These are phyloP conservation scores for Chrysoporthe deuterocubensis DNA, from an alignment of 2,329 filamentous ascomycete genomes.

Conservation along the genomic window DNA sequence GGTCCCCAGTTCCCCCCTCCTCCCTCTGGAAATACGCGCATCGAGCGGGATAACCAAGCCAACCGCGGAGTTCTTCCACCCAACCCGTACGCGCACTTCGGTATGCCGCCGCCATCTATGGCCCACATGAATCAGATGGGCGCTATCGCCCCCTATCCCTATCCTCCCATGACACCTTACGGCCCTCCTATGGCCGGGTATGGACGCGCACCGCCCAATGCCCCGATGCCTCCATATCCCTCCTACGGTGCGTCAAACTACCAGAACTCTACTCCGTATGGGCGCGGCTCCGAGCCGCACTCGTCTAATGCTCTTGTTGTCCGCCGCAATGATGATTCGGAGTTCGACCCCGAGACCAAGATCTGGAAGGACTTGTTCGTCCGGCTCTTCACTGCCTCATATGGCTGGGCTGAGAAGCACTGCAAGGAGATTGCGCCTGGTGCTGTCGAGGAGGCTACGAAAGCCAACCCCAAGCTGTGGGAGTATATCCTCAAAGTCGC, in stretches of 20 bases:
- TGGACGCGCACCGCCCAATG: conserved; percentile 3
- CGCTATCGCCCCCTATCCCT: conserved; percentile 15
- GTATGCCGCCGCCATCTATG: conserved; percentile 3
- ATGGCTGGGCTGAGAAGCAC: conserved; percentile 37
- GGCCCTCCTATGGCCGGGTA: conserved; percentile 1
- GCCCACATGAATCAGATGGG: conserved; percentile 7
- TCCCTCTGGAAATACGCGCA: background rate
- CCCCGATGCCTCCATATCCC: background rate
- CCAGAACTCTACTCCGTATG: background rate
- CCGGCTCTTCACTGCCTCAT: conserved; percentile 21
- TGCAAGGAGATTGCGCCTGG: conserved; percentile 30
- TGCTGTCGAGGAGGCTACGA: conserved; percentile 29
- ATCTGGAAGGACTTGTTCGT: conserved; percentile 25
- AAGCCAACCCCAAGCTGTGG: conserved; percentile 38
- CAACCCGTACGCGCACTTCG: conserved; percentile 13
- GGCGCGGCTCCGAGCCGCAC: background rate
- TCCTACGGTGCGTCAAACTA: conserved; percentile 13
- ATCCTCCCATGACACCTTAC: conserved; percentile 11
- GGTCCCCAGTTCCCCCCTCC: background rate
- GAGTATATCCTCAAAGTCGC: conserved; percentile 41
- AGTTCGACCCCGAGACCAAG: conserved; percentile 17
- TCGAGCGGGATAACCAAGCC: conserved; percentile 15
- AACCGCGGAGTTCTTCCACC: conserved; percentile 4
- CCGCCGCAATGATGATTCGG: conserved; percentile 23
- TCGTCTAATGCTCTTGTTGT: conserved; percentile 19